Evolutionary conservation across 371 early-diverging fungal genomes (phyloP), one percentile per base, ranked within the genome.

Genomic region (Rhizomucor miehei): DNA sequence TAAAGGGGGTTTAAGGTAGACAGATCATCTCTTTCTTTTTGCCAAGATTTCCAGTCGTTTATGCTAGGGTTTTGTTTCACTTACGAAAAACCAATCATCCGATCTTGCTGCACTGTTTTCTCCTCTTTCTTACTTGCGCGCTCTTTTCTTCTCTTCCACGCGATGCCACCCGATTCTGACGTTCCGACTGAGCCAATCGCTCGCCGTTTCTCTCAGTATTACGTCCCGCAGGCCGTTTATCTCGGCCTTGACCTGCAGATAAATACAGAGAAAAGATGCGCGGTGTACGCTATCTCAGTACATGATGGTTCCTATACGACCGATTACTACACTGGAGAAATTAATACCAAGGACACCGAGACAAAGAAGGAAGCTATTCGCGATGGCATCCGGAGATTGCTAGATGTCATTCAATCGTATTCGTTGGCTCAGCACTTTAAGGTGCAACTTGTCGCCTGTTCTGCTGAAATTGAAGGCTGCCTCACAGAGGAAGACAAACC

Each of bases 221-320:
- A 67, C 50, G 56, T 81, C 4, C 78, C 75, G 8, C 54, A 79
- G 55, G 60, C 81, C 17, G 73, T 82, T 36, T 85, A 87, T 57
- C 67, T 87, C 14, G 87, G 87, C 48, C 61, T 85, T 13, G 85
- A 81, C 51, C 67, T 87, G 24, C 72, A 79, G 40, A 50, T 76
- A 16, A 59, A 61, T 23, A 54, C 59, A 21, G 56, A 67, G 29
- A 55, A 67, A 23, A 63, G 60, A 14, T 58, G 46, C 3, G 59
- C 55, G 20, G 37, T 51, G 5, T 83, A 75, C 47, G 55, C 79
- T 25, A 63, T 84, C 34, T 82, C 78, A 13, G 71, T 79, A 1
- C 81, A 86, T 49, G 84, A 86, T 61, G 87, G 84, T n/a, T 70
- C 71, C 52, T 86, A 79, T 39, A 62, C 69, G 20, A 73, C 73